phyloP scores from a whole-genome alignment of 495 filamentous ascomycete genomes.

The Aspergillus taichungensis region DNA sequence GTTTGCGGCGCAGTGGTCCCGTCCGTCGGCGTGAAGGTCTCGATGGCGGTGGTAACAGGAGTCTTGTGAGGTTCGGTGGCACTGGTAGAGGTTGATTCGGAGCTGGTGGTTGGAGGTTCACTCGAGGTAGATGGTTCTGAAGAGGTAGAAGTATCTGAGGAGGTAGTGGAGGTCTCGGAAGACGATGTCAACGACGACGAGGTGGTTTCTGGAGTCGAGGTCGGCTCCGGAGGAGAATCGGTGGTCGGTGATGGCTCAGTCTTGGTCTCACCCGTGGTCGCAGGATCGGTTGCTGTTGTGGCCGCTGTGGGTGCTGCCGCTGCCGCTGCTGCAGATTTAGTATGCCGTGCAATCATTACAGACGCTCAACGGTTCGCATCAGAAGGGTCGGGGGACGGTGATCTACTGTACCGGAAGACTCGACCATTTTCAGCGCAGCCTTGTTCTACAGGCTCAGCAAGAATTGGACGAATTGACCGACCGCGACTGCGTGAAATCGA shows the following conservation, averaged over 20 bases:
- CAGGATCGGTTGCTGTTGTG: slow-evolving; percentile 2
- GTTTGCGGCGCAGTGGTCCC: slow-evolving; percentile 15
- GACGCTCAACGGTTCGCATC: neutral
- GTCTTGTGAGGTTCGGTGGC: slow-evolving; percentile 5
- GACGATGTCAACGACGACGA: slow-evolving; percentile 4
- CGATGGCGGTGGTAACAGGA: slow-evolving; percentile 10
- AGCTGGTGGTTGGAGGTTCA: slow-evolving; percentile 14
- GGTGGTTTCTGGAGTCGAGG: slow-evolving; percentile 10
- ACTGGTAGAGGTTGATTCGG: slow-evolving; percentile 16
- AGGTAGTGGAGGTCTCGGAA: slow-evolving; percentile 1
- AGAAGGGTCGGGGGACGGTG: neutral
- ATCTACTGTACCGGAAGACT: too few relatives aligned
- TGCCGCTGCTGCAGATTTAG: slow-evolving; percentile 3
- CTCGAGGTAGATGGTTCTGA: slow-evolving; percentile 17
- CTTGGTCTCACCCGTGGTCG: neutral
- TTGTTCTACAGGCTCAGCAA: slow-evolving; percentile 6
- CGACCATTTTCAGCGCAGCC: too few relatives aligned
- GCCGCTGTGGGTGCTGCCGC: slow-evolving; percentile 8
- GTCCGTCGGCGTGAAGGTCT: slow-evolving; percentile 11
- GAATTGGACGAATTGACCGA: too few relatives aligned
- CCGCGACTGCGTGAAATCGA: too few relatives aligned
- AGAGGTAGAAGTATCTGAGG: slow-evolving; percentile 6
- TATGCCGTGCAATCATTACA: neutral
- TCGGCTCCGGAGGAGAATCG: slow-evolving; percentile 18
- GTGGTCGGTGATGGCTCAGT: slow-evolving; percentile 17